Base-by-base conservation (phyloP, 805 yeast species). In the Candida odintsovae region DNA sequence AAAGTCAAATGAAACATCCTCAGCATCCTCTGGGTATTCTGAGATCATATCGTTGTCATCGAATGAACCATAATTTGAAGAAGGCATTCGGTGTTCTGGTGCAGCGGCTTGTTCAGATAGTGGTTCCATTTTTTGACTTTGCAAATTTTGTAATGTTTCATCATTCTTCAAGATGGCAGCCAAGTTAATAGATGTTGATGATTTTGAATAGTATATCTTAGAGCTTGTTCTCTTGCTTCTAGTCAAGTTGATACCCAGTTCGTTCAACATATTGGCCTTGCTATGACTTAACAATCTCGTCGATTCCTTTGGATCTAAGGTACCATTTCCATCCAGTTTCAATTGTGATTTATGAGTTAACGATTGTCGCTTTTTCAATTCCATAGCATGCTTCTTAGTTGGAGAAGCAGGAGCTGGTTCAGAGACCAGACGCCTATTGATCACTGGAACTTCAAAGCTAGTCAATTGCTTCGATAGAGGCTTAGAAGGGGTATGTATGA, bases 151-250 rank as follows among this genome's bases (percentile, higher is more conserved):
- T 20, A 22, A 23, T 15, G 19, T 35, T 29, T 23, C 19, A 15
- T 44, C 51, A 16, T 25, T 48, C 35, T 49, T 50, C 46, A 56
- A 42, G 22, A 57, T 51, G 15, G 57, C 51, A 22, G 62, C 53
- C 22, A 59, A 47, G 31, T 60, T 59, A 36, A 57, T 50, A 4
- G 63, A 53, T 8, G 62, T 58, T 8, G 62, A 56, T 4, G 63
- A 57, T 42, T 56, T 60, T 13, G 62, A 58, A 49, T 59, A 59
- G 36, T 50, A 53, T 25, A 58, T 59, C 41, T 50, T 60, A 1
- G 62, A 56, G 10, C 39, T 39, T n/a, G 56, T 48, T 35, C 46
- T 55, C 28, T 46, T 42, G 3, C 48, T 47, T 41, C 56, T 48
- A 11, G 28, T 45, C 39, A 56, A 21, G n/a, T 50, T 53, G 13